A percentile compares a stretch with the other conserved stretches of the same genome.
phyloP scores from a whole-genome alignment of 176 grass and related monocot genomes.

The Lolium perenne region DNA sequence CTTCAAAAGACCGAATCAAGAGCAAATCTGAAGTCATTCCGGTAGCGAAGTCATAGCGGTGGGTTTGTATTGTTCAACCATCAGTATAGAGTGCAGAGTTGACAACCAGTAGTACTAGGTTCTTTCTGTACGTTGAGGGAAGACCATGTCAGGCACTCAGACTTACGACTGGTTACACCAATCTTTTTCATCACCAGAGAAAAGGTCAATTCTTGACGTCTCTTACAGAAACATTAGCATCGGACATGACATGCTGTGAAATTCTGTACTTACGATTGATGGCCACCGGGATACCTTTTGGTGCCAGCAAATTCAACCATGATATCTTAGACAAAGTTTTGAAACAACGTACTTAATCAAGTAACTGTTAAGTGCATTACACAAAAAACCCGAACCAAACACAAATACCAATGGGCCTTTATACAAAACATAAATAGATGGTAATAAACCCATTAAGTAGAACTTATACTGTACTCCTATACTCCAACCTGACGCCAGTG shows the following conservation, averaged over 20 bases:
- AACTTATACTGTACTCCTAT: too few species aligned
- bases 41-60: not conserved
- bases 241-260: not conserved
- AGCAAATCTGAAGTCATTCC: not conserved
- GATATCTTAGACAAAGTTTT: too few species aligned
- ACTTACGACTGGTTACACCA: not conserved
- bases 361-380: too few species aligned
- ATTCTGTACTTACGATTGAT: too few species aligned
- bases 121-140: not conserved
- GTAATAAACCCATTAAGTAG: too few species aligned
- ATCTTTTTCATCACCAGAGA: not conserved
- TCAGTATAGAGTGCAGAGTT: not conserved
- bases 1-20: not conserved
- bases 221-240: not conserved
- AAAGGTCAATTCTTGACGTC: slow-evolving; percentile 14
- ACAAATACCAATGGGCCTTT: too few species aligned
- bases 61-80: slow-evolving; percentile 14
- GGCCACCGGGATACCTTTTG: not conserved
- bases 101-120: not conserved
- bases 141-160: not conserved
- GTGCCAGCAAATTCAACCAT: not conserved
- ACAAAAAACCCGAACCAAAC: too few species aligned
- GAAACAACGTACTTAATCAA: too few species aligned
- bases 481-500: too few species aligned
- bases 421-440: too few species aligned